phyloP scores from a whole-genome alignment of 768 basidiomycete species.

The Infundibulicybe gibba region DNA sequence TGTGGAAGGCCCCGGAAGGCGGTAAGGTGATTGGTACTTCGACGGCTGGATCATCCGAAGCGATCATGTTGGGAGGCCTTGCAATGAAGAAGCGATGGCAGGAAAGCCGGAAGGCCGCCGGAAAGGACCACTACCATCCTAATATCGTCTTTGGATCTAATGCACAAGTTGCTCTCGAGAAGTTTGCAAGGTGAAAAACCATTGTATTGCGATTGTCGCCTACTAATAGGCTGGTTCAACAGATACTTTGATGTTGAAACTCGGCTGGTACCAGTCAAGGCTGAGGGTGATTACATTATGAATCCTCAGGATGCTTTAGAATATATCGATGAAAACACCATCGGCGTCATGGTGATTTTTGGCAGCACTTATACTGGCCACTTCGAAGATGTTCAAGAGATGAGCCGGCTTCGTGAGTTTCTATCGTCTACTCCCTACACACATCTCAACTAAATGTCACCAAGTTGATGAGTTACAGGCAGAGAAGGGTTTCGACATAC shows the following conservation, averaged over 20 bases:
- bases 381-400: constrained; percentile 56
- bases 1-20: constrained; percentile 63
- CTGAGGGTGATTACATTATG: constrained; percentile 47
- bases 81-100: constrained; percentile 70
- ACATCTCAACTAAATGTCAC: background rate
- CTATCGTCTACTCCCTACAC: background rate
- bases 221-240: background rate
- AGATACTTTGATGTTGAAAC: constrained; percentile 62
- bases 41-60: constrained; percentile 64
- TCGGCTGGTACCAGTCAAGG: constrained; percentile 43
- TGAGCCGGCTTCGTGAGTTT: constrained; percentile 44
- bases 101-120: constrained; percentile 54
- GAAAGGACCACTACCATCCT: constrained; percentile 52
- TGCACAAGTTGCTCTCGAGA: constrained; percentile 63
- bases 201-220: background rate
- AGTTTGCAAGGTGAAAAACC: constrained; percentile 50
- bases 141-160: constrained; percentile 59
- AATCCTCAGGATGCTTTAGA: constrained; percentile 52
- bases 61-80: constrained; percentile 68
- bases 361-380: constrained; percentile 59
- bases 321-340: constrained; percentile 68
- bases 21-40: constrained; percentile 57
- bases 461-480: constrained; percentile 50
- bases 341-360: constrained; percentile 58
- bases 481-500: constrained; percentile 53